Evolutionary conservation across 768 basidiomycete genomes (phyloP), one percentile per base, ranked within the genome.

Genomic region (Tylopilus sp.): DNA sequence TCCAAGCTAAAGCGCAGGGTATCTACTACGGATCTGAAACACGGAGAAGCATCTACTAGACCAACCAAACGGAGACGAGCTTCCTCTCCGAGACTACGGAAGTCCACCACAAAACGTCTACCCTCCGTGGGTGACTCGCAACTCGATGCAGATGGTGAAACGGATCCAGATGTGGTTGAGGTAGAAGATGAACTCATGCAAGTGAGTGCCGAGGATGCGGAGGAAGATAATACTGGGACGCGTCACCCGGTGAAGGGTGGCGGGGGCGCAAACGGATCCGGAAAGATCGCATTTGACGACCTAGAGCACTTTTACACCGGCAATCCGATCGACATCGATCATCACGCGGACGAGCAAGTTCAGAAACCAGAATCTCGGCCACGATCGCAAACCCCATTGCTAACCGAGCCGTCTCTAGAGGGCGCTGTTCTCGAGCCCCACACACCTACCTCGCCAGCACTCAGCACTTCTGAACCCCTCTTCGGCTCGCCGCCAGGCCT

Each of bases 161-260:
- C 64, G 19, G 70, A 73, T 45, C 63, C 68, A 24, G 75, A 76
- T 45, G 60, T 65, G 16, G 63, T 71, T 26, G 75, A 74, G 12
- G 74, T 77, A 48, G 70, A 67, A 45, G 68, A 68, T 25, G 64
- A 63, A 34, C 63, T 67, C 43, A 66, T 70, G 63, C 60, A 58
- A 58, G 60, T 38, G 29, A 59, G 59, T 34, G 6, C 38, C 21
- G 70, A 64, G 37, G 65, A 61, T 33, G 48, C 12, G 1, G 63
- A 65, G 44, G 59, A 59, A 25, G 50, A 24, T 34, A 43, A 51
- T 19, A 28, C 52, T 26, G 48, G 24, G 54, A 45, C 53, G 43
- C 53, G n/a, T 22, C 4, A 10, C 19, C 25, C 33, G 19, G 24
- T 40, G 24, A 48, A 55, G 12, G 52, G 47, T n/a, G 44, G 25